Evolutionary conservation across 129 eudicot species (phyloP).

Genomic region (Lactuca sativa): DNA sequence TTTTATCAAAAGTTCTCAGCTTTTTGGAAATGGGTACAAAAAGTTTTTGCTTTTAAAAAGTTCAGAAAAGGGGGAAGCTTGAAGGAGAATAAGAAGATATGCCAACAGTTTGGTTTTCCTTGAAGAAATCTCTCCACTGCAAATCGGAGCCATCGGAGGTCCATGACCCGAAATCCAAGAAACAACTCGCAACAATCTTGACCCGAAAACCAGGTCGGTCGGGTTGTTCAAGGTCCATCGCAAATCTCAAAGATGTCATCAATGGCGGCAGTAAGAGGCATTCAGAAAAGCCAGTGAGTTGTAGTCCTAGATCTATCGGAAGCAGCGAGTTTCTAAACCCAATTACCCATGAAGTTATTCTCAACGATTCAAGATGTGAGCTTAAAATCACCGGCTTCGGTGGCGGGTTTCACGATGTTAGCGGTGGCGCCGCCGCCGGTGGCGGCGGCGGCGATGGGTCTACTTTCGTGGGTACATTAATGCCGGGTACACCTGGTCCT

Average conservation of each 20-base stretch:
- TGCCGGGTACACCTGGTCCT: conserved; percentile 95
- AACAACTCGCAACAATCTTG: conserved; percentile 65
- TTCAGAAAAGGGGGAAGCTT: conserved; percentile 13
- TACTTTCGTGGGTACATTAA: conserved; percentile 74
- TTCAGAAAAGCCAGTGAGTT: conserved; percentile 75
- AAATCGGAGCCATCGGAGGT: conserved; percentile 95
- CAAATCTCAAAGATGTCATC: conserved; percentile 98
- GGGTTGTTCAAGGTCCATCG: conserved; percentile 97
- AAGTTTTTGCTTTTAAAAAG: conserved; percentile 32
- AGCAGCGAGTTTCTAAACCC: conserved; percentile 95
- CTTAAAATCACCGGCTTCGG: conserved; percentile 78
- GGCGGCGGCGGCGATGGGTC: conserved; percentile 48
- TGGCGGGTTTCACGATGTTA: conserved; percentile 52
- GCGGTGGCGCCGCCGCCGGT: conserved; percentile 31
- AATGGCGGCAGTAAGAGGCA: conserved; percentile 99
- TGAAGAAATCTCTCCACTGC: conserved; percentile 88
- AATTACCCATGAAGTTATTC: conserved; percentile 87
- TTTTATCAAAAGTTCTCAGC: conserved; percentile 23
- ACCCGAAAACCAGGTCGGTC: conserved; percentile 73
- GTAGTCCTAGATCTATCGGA: conserved; percentile 98
- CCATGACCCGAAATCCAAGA: conserved; percentile 76
- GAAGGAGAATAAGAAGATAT: conserved; percentile 34
- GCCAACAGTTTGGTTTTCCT: conserved; percentile 93
- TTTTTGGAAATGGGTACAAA: conserved; percentile 33
- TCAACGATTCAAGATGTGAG: conserved; percentile 84